Percentiles rank a stretch among this genome's conserved stretches.
Evolutionary conservation across 1,284 basidiomycete genomes (phyloP).

Genomic region (Trametes hirsuta): DNA sequence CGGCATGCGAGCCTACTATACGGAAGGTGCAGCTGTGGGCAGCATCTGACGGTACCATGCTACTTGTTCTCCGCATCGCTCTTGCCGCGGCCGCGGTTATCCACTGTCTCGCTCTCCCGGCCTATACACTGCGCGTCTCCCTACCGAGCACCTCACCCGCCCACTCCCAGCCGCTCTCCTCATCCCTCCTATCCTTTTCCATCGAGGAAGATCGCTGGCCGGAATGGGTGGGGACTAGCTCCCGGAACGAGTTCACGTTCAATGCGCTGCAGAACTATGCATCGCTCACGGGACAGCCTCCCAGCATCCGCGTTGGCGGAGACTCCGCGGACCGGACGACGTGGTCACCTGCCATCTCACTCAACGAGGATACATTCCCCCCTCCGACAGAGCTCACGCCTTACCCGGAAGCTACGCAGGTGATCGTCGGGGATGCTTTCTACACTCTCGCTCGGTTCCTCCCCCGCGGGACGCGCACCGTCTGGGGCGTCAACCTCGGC

Average conservation of each 20-base stretch:
- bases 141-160: slow-evolving; percentile 15
- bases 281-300: slow-evolving; percentile 49
- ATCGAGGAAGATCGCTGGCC: slow-evolving; percentile 68
- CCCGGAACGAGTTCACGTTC: slow-evolving; percentile 54
- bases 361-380: slow-evolving; percentile 45
- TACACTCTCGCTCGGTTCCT: slow-evolving; percentile 59
- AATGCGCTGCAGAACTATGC: slow-evolving; percentile 59
- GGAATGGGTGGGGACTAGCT: slow-evolving; percentile 56
- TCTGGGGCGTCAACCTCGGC: slow-evolving; percentile 72
- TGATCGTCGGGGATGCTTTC: slow-evolving; percentile 59
- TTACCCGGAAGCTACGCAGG: slow-evolving; percentile 62
- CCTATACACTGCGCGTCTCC: slow-evolving; percentile 11
- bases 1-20: too few relatives aligned
- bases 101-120: too few relatives aligned
- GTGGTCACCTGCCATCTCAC: not conserved
- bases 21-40: too few relatives aligned
- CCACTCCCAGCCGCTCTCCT: slow-evolving; percentile 15
- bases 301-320: slow-evolving; percentile 60
- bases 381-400: slow-evolving; percentile 48
- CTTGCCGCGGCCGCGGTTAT: too few relatives aligned
- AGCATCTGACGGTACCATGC: too few relatives aligned
- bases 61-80: too few relatives aligned
- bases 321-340: slow-evolving; percentile 60
- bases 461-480: slow-evolving; percentile 57
- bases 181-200: slow-evolving; percentile 55